Evolutionary conservation across 2,329 filamentous ascomycete genomes (phyloP).

Genomic region (Pseudogymnoascus sp.): DNA sequence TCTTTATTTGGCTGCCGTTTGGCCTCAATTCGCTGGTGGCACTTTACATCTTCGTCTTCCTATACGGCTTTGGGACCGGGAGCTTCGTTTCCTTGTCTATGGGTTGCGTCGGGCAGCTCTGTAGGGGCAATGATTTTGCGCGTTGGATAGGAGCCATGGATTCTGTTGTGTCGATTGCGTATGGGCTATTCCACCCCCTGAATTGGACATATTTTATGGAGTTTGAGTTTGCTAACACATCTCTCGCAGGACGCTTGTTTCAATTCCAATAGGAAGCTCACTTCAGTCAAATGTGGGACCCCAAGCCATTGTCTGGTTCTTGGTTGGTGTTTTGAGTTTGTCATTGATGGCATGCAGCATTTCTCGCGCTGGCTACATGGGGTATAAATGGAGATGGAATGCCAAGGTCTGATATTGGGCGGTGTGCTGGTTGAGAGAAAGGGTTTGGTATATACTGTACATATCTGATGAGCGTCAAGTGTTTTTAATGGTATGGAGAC

Average conservation of each 20-base stretch:
- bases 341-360: neutral
- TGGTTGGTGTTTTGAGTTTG: neutral
- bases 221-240: neutral
- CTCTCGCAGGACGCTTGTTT: neutral
- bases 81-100: conserved; percentile 12
- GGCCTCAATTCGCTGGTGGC: conserved; percentile 5
- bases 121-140: neutral
- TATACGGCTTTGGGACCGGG: conserved; percentile 12
- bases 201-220: neutral
- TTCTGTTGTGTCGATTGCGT: conserved; percentile 4
- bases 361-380: neutral
- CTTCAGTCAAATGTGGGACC: neutral
- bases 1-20: conserved; percentile 3
- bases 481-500: neutral
- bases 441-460: conserved; percentile 1
- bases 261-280: conserved; percentile 1
- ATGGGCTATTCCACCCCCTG: neutral
- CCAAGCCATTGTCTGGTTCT: neutral
- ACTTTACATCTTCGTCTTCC: conserved; percentile 10
- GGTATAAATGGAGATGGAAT: conserved; percentile 7
- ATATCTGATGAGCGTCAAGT: neutral
- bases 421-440: neutral
- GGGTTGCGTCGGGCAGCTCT: conserved; percentile 14
- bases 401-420: neutral
- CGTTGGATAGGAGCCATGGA: conserved; percentile 5